phyloP scores from a whole-genome alignment of 2,329 filamentous ascomycete genomes.

The Penicillium nordicum region DNA sequence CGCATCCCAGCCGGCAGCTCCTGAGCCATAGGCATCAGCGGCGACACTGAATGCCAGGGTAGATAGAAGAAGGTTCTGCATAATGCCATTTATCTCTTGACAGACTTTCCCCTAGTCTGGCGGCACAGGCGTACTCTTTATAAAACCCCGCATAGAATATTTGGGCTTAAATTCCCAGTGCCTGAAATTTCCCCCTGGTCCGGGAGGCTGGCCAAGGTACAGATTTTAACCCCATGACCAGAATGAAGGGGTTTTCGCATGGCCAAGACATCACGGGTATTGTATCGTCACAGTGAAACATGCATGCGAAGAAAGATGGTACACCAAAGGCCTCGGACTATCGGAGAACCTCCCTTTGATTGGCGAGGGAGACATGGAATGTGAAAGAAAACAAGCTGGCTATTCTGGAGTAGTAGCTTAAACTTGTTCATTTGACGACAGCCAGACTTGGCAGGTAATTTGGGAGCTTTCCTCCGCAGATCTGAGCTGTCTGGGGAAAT shows the following conservation, averaged over 20 bases:
- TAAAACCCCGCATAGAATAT: not conserved
- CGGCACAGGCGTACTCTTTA: not conserved
- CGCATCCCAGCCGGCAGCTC: constrained; percentile 8
- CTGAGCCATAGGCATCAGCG: constrained; percentile 6
- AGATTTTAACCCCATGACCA: not conserved
- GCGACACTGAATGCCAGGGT: constrained; percentile 1
- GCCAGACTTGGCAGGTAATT: not conserved
- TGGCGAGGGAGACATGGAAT: not conserved
- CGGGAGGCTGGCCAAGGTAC: not conserved
- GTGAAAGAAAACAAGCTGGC: not conserved
- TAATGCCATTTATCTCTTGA: not conserved
- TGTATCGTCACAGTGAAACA: not conserved
- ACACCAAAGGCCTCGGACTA: not conserved
- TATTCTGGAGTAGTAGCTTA: not conserved
- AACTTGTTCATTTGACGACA: not conserved
- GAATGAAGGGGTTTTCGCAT: not conserved
- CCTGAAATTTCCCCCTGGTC: not conserved
- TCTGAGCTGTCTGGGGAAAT: not conserved
- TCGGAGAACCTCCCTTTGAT: not conserved
- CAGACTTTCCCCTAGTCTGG: not conserved
- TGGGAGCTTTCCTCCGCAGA: not conserved
- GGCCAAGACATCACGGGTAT: not conserved
- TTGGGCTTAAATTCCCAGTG: not conserved
- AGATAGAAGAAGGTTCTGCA: constrained; percentile 4
- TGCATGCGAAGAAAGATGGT: not conserved